These are phyloP conservation scores for Apiospora phragmitis DNA, from an alignment of 2,329 filamentous ascomycete genomes.

Conservation along the genomic window DNA sequence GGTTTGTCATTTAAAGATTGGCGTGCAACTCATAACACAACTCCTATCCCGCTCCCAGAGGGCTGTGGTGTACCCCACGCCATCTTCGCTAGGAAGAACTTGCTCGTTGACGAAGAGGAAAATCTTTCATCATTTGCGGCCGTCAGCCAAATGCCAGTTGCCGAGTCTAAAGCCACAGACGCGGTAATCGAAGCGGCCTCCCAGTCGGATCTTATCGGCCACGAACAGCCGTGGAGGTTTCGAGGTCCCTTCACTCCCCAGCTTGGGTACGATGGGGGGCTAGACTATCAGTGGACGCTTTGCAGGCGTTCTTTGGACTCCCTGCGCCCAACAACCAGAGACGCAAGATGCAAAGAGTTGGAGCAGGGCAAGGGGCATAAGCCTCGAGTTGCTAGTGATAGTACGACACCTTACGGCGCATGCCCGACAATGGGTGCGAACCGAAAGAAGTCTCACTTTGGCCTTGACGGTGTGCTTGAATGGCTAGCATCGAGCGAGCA, in stretches of 20 bases:
- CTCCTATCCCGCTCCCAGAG: slow-evolving; percentile 32
- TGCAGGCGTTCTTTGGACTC: slow-evolving; percentile 18
- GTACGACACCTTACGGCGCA: slow-evolving; percentile 9
- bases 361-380: neutral
- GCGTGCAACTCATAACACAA: slow-evolving; percentile 11
- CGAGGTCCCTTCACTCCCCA: slow-evolving; percentile 46
- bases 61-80: slow-evolving; percentile 42
- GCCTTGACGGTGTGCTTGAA: slow-evolving; percentile 12
- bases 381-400: slow-evolving; percentile 1
- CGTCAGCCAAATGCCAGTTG: slow-evolving; percentile 40
- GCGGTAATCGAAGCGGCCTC: slow-evolving; percentile 30
- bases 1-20: slow-evolving; percentile 21
- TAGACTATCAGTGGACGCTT: slow-evolving; percentile 40
- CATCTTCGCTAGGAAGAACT: slow-evolving; percentile 45
- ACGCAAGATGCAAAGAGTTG: neutral
- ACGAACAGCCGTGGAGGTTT: slow-evolving; percentile 32
- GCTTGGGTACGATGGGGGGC: slow-evolving; percentile 45
- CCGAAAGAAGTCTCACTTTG: slow-evolving; percentile 12
- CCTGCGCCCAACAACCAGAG: slow-evolving; percentile 18
- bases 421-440: slow-evolving; percentile 12
- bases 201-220: slow-evolving; percentile 27
- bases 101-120: slow-evolving; percentile 33
- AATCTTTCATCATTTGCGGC: slow-evolving; percentile 35
- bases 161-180: slow-evolving; percentile 42
- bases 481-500: slow-evolving; percentile 5